Percentiles rank a stretch among this genome's conserved stretches.
These are phyloP conservation scores for Phytopythium ostracodes DNA, from an alignment of 352 stramenopile species.

Conservation along the genomic window DNA sequence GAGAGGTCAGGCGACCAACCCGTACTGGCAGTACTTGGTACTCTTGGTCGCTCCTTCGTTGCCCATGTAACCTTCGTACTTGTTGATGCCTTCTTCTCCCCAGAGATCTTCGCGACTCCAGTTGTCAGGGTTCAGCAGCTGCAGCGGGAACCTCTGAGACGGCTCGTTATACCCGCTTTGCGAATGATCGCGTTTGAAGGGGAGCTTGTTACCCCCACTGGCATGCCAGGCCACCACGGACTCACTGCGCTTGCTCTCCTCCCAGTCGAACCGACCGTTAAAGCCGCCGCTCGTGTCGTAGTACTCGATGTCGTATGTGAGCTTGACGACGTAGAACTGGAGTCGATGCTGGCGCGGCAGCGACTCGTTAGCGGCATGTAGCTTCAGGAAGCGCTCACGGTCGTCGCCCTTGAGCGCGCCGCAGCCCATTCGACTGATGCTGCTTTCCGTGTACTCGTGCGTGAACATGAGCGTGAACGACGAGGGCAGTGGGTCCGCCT, in stretches of 20 bases:
- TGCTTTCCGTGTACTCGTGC: conserved; percentile 17
- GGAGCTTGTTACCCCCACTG: conserved; percentile 3
- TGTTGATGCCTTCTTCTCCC: conserved; percentile 11
- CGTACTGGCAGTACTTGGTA: conserved; percentile 15
- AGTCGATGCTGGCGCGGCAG: conserved; percentile 5
- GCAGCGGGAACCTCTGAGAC: conserved; percentile 1
- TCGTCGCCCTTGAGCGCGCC: conserved; percentile 16
- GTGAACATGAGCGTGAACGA: conserved; percentile 14
- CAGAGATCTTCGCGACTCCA: conserved; percentile 13
- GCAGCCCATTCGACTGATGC: conserved; percentile 9
- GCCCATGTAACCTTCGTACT: conserved; percentile 12
- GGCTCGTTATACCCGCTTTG: neutral
- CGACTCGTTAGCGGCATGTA: conserved; percentile 8
- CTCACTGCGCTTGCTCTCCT: conserved; percentile 11
- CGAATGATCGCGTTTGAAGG: neutral
- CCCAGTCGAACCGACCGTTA: conserved; percentile 2
- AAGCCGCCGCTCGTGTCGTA: conserved; percentile 9
- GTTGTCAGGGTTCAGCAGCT: conserved; percentile 20
- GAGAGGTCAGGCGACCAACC: conserved; percentile 11
- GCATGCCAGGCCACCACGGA: conserved; percentile 10
- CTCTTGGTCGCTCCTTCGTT: conserved; percentile 18
- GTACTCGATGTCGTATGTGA: conserved; percentile 11
- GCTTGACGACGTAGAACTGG: conserved; percentile 11
- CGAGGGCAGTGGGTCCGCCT: neutral
- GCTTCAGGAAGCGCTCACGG: conserved; percentile 8